phyloP scores from a whole-genome alignment of 352 stramenopile genomes.

The Pythium monospermum region DNA sequence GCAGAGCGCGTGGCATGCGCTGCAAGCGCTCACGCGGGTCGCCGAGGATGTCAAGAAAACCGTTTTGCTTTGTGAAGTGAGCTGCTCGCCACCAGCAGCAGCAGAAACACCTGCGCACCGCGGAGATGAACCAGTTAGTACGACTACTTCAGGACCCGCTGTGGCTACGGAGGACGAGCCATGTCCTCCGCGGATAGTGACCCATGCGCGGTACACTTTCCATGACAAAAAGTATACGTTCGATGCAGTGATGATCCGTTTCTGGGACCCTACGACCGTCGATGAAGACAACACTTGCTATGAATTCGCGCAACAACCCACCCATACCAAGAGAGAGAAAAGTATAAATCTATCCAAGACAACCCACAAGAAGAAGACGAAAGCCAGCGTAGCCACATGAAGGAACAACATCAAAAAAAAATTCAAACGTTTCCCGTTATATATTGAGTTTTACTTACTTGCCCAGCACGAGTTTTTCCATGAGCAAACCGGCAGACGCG shows the following conservation, averaged over 20 bases:
- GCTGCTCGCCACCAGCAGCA: neutral
- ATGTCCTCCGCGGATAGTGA: too few species aligned
- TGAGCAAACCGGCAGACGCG: conserved; percentile 51
- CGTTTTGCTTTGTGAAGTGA: conserved; percentile 52
- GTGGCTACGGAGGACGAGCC: too few species aligned
- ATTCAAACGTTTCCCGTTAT: neutral
- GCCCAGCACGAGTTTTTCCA: conserved; percentile 56
- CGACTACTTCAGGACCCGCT: too few species aligned
- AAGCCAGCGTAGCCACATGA: conserved; percentile 1
- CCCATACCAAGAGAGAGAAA: conserved; percentile 26
- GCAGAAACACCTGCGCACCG: too few species aligned
- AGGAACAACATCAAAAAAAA: neutral
- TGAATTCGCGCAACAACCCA: conserved; percentile 34
- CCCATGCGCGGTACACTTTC: conserved; percentile 29
- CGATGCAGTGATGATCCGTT: conserved; percentile 44
- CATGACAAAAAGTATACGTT: conserved; percentile 30
- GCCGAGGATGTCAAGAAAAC: conserved; percentile 80
- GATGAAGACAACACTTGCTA: conserved; percentile 22
- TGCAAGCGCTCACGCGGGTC: conserved; percentile 69
- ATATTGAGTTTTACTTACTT: conserved; percentile 12
- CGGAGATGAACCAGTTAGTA: too few species aligned
- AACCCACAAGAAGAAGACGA: conserved; percentile 3
- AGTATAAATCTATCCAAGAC: too few species aligned
- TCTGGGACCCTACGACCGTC: conserved; percentile 40
- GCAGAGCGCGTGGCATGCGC: conserved; percentile 53